Base-by-base conservation (phyloP, 805 yeast genomes). In the Naumovozyma dairenensis region DNA sequence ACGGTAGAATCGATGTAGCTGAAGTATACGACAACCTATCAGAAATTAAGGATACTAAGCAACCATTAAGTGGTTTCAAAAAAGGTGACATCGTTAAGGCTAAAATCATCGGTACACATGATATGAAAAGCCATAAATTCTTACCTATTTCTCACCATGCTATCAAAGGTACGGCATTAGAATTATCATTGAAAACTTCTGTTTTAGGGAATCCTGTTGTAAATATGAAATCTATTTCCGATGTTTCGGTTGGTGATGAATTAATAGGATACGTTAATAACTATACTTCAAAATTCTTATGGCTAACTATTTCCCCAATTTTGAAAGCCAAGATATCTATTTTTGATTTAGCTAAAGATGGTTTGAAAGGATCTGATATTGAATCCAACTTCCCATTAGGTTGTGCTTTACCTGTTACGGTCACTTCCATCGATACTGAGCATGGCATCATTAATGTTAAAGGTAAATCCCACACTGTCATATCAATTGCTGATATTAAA, bases 1-100 rank as follows among this genome's bases (percentile, higher is more conserved):
- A 73, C 47, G 96, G 94, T 25, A 72, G 93, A 53, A 60, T 87
- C 38, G 94, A 84, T 46, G 65, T 79, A 13, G 71, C 86, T 13
- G 81, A 85, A 57, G 62, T 80, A 25, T 80, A 72, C 57, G 75
- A 72, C 34, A 44, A 55, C 0, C 56, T 63, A 39, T 57, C 62
- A 2, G 78, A 73, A 19, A 79, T 86, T 30, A 59, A 65, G 34
- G 75, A 83, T 49, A 55, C 57, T 15, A 66, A 62, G 38, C 62
- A 67, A 28, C 93, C 94, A 21, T 63, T 83, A 28, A 51, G 69
- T 1, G 59, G 63, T 25, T 82, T 77, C 63, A 63, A 69, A 34
- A 66, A 62, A 34, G 89, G 80, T 31, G 71, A 76, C 24, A 53
- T 62, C 4, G 37, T 85, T 17, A 63, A 69, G 19, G 89, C 75